Evolutionary conservation across 805 yeast species (phyloP), one percentile per base, ranked within the genome.

Genomic region (Blastobotrys chiropterorum): DNA sequence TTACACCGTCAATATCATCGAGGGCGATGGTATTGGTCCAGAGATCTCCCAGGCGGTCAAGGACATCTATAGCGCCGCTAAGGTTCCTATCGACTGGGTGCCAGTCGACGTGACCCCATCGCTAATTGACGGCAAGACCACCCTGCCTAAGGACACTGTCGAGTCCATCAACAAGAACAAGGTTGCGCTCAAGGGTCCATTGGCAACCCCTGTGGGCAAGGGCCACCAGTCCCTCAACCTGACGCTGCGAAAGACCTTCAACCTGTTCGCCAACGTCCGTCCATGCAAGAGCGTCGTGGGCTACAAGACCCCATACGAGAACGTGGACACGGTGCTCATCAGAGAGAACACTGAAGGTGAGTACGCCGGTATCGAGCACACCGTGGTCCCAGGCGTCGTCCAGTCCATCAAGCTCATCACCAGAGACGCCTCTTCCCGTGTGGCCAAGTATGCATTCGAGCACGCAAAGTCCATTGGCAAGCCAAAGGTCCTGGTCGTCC

Each of bases 301-400:
- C 67, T 90, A 81, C 82, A 80, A 90, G 72, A 94, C 98, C 56
- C 95, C 92, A 47, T 86, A 86, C 74, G 77, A 76, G 61, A 79
- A 86, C 70, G 98, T 94, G 59, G 95, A 94, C 75, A 85, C 96
- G 58, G 97, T 92, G 38, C 78, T 94, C 65, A 90, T 94, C 72
- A 90, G 99, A 80, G 99, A 94, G 75, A 94, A 94, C 80, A 92
- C 97, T 62, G 98, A 92, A 77, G 97, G 96, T 76, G 98, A 92
- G 75, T 92, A 89, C 78, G 90, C 97, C 31, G 99, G 99, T 76
- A 90, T 94, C 64, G 99, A 94, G 79, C 99, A 94, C 78, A 86
- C 89, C 59, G 90, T 94, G 59, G 95, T 90, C 53, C 97, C 97
- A 59, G 99, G 99, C 68, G 98, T 94, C 52, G 97, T 94, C 50